Conservation (phyloP, 1,139 yeast genomes). For the Zygoascus sp. region DNA sequence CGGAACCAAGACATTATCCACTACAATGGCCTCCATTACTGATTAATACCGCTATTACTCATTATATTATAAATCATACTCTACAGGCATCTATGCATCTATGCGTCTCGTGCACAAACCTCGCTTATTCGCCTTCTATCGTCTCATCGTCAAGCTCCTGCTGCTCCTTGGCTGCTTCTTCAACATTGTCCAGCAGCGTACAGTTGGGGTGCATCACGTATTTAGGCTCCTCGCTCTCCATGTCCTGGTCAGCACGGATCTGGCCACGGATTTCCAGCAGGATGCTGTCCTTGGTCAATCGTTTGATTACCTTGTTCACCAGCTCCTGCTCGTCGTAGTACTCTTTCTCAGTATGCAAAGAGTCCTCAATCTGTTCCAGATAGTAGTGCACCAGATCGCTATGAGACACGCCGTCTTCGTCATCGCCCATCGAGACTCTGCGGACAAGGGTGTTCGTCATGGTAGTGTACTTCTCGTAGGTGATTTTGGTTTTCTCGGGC, state of each 20-base stretch:
- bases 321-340: constrained; percentile 66
- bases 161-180: constrained; percentile 9
- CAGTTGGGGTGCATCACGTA: constrained; percentile 91
- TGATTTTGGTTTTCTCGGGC: constrained; percentile 49
- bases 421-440: constrained; percentile 49
- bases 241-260: constrained; percentile 37
- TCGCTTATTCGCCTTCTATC: neutral
- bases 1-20: neutral
- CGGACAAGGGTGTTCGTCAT: constrained; percentile 80
- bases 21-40: neutral
- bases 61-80: neutral
- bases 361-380: constrained; percentile 68
- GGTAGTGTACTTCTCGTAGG: constrained; percentile 81
- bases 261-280: constrained; percentile 76
- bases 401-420: constrained; percentile 60
- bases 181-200: constrained; percentile 21
- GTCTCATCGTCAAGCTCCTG: constrained; percentile 7
- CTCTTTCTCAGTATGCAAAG: constrained; percentile 64
- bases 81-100: too few relatives aligned
- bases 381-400: constrained; percentile 76
- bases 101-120: too few relatives aligned
- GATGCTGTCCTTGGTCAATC: constrained; percentile 81
- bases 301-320: constrained; percentile 74
- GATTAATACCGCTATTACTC: neutral
- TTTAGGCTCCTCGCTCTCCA: constrained; percentile 38